These are phyloP conservation scores for Alternaria panax DNA, from an alignment of 2,329 filamentous ascomycete species.

Conservation along the genomic window DNA sequence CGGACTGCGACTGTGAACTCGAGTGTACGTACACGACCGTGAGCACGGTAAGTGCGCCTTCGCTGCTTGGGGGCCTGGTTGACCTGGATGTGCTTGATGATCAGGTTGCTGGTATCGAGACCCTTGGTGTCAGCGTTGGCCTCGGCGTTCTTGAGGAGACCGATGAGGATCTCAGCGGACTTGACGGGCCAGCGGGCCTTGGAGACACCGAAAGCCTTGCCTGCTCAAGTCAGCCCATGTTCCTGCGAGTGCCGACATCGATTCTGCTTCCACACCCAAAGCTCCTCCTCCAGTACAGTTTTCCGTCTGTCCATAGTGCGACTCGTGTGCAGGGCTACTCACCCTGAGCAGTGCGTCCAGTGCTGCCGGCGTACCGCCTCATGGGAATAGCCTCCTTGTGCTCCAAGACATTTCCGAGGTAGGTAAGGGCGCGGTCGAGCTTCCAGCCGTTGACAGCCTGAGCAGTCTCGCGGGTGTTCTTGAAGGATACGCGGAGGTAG, in stretches of 20 bases:
- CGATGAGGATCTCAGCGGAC: constrained; percentile 97
- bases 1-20: not conserved
- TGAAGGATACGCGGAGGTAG: constrained; percentile 99
- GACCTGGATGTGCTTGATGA: constrained; percentile 99
- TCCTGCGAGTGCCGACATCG: constrained; percentile 10
- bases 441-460: constrained; percentile 99
- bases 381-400: constrained; percentile 98
- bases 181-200: constrained; percentile 99
- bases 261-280: not conserved
- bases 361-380: constrained; percentile 96
- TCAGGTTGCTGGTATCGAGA: constrained; percentile 85
- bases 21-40: constrained; percentile 88
- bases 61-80: constrained; percentile 99
- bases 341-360: constrained; percentile 97
- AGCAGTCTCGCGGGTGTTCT: constrained; percentile 99
- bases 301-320: constrained; percentile 4
- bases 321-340: constrained; percentile 58
- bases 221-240: constrained; percentile 59
- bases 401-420: constrained; percentile 97
- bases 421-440: constrained; percentile 89
- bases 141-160: constrained; percentile 72
- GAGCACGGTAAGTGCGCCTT: constrained; percentile 98
- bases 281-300: not conserved
- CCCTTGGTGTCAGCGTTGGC: constrained; percentile 58
- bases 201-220: constrained; percentile 98